Conservation (phyloP, 1,139 yeast genomes). For the Scheffersomyces segobiensis region DNA sequence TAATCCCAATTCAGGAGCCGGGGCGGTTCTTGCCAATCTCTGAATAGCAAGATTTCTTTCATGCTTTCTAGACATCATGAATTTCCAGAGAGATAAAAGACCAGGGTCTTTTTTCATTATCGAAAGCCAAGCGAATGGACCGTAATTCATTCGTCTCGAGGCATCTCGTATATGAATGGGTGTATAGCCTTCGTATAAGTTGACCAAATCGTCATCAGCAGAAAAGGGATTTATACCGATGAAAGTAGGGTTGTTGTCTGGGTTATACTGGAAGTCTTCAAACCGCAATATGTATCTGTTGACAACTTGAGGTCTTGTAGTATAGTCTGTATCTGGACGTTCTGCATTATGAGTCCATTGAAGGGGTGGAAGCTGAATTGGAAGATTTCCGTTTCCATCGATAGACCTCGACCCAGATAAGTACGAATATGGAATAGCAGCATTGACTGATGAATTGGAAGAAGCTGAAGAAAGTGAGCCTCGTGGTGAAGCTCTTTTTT, state of each 20-base stretch:
- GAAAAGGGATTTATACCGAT: constrained; percentile 30
- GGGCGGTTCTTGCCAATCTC: not conserved
- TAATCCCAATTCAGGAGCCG: not conserved
- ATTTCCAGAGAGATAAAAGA: constrained; percentile 15
- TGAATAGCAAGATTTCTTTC: not conserved
- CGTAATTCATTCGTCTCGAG: constrained; percentile 16
- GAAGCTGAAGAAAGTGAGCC: not conserved
- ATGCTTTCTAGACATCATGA: constrained; percentile 4
- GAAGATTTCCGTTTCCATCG: constrained; percentile 1
- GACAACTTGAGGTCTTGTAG: not conserved
- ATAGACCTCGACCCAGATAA: not conserved
- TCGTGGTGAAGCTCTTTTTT: not conserved
- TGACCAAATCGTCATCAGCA: constrained; percentile 13
- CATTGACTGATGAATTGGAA: not conserved
- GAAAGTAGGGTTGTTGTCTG: constrained; percentile 13
- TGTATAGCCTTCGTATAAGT: constrained; percentile 22
- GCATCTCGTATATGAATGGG: constrained; percentile 24
- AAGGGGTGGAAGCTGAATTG: constrained; percentile 13
- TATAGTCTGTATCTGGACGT: not conserved
- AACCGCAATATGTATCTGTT: not conserved
- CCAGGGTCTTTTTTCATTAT: constrained; percentile 20
- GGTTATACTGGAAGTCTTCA: not conserved
- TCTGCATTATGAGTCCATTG: constrained; percentile 1
- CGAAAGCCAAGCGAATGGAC: constrained; percentile 39
- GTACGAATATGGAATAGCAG: not conserved